Base-by-base conservation (phyloP, 2,329 filamentous ascomycete species). In the Arthrobotrys megalospora region DNA sequence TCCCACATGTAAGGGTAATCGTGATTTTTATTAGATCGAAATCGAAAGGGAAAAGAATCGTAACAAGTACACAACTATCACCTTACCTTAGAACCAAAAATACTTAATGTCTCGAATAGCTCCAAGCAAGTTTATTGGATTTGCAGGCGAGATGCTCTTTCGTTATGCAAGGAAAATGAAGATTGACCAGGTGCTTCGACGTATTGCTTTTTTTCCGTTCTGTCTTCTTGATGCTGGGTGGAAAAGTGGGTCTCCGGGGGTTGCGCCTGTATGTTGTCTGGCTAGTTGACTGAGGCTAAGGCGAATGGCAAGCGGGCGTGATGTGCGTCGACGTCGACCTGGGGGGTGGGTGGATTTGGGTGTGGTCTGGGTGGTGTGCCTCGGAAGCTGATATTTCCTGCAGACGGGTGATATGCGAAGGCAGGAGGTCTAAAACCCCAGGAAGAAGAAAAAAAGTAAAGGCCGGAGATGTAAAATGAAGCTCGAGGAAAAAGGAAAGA, bases 301-400 rank as follows among this genome's bases (percentile, higher is more conserved):
- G 75, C 75, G 75, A 77, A 77, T 77, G 60, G 73, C 73, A 62
- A 67, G 67, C 67, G 50, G 67, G 75, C 75, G 75, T 78, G 67
- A 78, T 78, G 63, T 78, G 75, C 67, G 67, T 78, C 75, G 75
- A 78, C 67, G 75, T 78, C 67, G 75, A 76, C 63, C 75, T 71
- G 68, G 75, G 67, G 67, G 14, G 64, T n/a, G 14, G 53, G 71
- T 36, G 36, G 36, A 45, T 19, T 62, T 71, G 60, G 58, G 67
- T 67, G 50, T 50, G 48, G 47, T 36, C 16, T n/a, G 53, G 66
- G 62, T 50, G 67, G 67, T 78, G 75, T 72, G 67, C 73, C 75
- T 78, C 75, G 75, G 75, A 78, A 72, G 72, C 67, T 78, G 67
- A 71, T 77, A 78, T 78, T 78, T 78, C 75, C 75, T 78, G 75